These are phyloP conservation scores for Naganishia sp. DNA, from an alignment of 1,284 basidiomycete species.

Conservation along the genomic window DNA sequence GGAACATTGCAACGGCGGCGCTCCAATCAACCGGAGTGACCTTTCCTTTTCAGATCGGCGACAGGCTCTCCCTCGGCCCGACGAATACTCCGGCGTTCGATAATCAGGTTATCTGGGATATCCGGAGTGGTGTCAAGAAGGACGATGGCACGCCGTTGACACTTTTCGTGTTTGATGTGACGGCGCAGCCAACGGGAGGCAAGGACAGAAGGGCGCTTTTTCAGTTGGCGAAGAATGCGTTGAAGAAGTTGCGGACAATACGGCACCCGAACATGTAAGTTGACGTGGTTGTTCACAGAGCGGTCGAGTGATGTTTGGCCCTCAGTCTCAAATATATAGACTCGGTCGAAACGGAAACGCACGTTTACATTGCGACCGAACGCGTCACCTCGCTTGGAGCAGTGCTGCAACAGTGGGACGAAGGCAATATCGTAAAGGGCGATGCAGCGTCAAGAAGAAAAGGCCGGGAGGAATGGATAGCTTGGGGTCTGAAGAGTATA, in stretches of 20 bases:
- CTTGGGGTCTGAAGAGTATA: slow-evolving; percentile 90
- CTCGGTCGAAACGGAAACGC: slow-evolving; percentile 80
- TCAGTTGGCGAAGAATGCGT: slow-evolving; percentile 83
- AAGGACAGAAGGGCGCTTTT: slow-evolving; percentile 63
- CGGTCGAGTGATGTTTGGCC: not conserved
- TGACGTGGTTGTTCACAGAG: too few relatives aligned
- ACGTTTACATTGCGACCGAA: slow-evolving; percentile 92
- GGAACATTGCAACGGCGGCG: slow-evolving; percentile 62
- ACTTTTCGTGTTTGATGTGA: slow-evolving; percentile 83
- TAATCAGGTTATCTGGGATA: slow-evolving; percentile 15
- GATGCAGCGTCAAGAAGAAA: slow-evolving; percentile 36
- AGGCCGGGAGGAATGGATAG: slow-evolving; percentile 79
- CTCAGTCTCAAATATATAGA: slow-evolving; percentile 83
- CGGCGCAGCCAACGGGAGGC: slow-evolving; percentile 52
- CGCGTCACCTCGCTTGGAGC: slow-evolving; percentile 74
- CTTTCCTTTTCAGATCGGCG: slow-evolving; percentile 82
- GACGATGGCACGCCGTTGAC: slow-evolving; percentile 83
- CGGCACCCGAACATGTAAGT: slow-evolving; percentile 83
- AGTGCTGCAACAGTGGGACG: slow-evolving; percentile 64
- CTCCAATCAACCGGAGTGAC: slow-evolving; percentile 87
- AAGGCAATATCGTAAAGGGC: slow-evolving; percentile 55
- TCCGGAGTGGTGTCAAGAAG: slow-evolving; percentile 54
- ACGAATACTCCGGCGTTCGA: slow-evolving; percentile 6
- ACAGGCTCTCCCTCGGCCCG: slow-evolving; percentile 58
- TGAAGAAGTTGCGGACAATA: slow-evolving; percentile 85